These are phyloP conservation scores for Thermomyces lanuginosus DNA, from an alignment of 2,329 filamentous ascomycete species.

Conservation along the genomic window DNA sequence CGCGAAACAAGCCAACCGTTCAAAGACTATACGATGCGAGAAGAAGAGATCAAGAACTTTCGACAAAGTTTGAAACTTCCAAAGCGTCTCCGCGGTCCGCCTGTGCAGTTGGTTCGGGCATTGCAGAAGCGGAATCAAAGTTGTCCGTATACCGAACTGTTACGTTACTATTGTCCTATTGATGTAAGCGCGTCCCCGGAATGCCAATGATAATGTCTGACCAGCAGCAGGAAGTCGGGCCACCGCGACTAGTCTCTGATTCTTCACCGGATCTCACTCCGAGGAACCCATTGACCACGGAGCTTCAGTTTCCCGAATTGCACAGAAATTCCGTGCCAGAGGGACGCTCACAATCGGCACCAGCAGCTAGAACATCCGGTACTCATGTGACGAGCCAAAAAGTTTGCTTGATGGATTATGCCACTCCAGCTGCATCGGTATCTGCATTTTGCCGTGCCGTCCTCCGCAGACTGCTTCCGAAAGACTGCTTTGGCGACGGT, in stretches of 20 bases:
- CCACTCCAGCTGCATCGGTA: slow-evolving; percentile 51
- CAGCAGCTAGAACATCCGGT: neutral
- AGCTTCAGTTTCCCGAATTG: too few relatives aligned
- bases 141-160: slow-evolving; percentile 64
- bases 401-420: slow-evolving; percentile 44
- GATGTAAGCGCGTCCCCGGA: slow-evolving; percentile 17
- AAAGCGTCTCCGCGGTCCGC: slow-evolving; percentile 45
- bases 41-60: slow-evolving; percentile 51
- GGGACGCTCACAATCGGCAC: neutral
- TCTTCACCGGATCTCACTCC: slow-evolving; percentile 1
- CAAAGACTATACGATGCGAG: slow-evolving; percentile 72
- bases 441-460: slow-evolving; percentile 77
- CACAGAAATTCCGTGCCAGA: too few relatives aligned
- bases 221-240: slow-evolving; percentile 4
- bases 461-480: slow-evolving; percentile 55
- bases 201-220: slow-evolving; percentile 1
- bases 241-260: neutral
- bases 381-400: slow-evolving; percentile 8
- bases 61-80: slow-evolving; percentile 14
- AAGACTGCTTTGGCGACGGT: slow-evolving; percentile 54
- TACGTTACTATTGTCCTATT: slow-evolving; percentile 65
- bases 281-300: slow-evolving; percentile 4
- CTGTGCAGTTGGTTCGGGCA: slow-evolving; percentile 44
- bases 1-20: slow-evolving; percentile 55
- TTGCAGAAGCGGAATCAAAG: slow-evolving; percentile 54